Conservation (phyloP, 805 yeast genomes). For the Maudiozyma bulderi region DNA sequence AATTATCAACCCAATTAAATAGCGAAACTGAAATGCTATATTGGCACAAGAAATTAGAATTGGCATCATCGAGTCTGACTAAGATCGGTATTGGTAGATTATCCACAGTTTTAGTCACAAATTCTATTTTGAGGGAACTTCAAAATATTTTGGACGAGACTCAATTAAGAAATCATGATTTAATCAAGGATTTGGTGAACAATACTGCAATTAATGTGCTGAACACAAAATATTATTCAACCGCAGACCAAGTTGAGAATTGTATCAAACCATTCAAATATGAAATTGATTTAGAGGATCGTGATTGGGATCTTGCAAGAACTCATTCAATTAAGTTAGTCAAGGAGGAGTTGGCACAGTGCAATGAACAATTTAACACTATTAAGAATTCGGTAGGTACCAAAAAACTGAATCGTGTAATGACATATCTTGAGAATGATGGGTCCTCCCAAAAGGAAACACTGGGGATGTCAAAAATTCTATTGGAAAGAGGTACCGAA, state of each 20-base stretch:
- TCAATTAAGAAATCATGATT: constrained; percentile 74
- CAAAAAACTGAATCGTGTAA: constrained; percentile 72
- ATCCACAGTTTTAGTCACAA: constrained; percentile 74
- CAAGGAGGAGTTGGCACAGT: constrained; percentile 79
- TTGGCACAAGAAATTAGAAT: constrained; percentile 83
- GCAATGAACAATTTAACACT: constrained; percentile 50
- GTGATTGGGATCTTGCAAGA: constrained; percentile 81
- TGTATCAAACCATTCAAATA: constrained; percentile 96
- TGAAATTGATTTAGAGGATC: constrained; percentile 90
- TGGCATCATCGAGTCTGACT: constrained; percentile 74
- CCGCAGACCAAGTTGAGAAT: constrained; percentile 97
- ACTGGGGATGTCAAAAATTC: constrained; percentile 70
- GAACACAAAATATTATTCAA: constrained; percentile 69
- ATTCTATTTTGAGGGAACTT: constrained; percentile 69
- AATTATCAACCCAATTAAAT: constrained; percentile 41
- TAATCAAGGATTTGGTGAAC: constrained; percentile 68
- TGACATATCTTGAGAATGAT: constrained; percentile 49
- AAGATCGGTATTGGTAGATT: constrained; percentile 90
- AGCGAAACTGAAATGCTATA: constrained; percentile 48
- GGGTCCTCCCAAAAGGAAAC: constrained; percentile 39
- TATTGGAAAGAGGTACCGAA: constrained; percentile 71
- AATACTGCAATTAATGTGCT: constrained; percentile 80
- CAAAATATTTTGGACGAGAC: constrained; percentile 64
- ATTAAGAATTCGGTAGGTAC: constrained; percentile 72
- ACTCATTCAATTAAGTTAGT: constrained; percentile 66